These are phyloP conservation scores for Amanita inopinata DNA, from an alignment of 768 basidiomycete genomes.

Conservation along the genomic window DNA sequence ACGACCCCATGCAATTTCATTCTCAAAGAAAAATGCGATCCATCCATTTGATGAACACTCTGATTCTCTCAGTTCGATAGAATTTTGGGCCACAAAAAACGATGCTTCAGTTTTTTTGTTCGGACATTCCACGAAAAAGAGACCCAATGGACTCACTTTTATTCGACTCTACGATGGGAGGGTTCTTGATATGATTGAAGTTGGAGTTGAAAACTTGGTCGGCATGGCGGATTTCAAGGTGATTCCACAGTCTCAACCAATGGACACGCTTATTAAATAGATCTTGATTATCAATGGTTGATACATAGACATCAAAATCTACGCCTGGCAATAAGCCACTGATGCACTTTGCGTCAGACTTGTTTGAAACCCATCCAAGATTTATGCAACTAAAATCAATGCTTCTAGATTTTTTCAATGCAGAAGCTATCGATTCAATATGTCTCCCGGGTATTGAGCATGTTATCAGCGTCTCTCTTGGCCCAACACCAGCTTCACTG, in stretches of 20 bases:
- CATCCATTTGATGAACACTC: conserved; percentile 82
- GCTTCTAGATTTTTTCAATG: conserved; percentile 86
- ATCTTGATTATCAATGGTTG: background rate
- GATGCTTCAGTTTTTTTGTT: conserved; percentile 88
- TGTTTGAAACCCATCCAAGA: conserved; percentile 92
- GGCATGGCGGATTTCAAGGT: conserved; percentile 84
- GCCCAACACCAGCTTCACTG: conserved; percentile 49
- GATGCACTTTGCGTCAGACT: conserved; percentile 91
- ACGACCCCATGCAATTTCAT: conserved; percentile 82
- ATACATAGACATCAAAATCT: conserved; percentile 68
- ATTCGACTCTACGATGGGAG: conserved; percentile 79
- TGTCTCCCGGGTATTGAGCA: conserved; percentile 79
- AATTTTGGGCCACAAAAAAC: conserved; percentile 92
- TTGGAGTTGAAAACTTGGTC: conserved; percentile 76
- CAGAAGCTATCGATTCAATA: conserved; percentile 74
- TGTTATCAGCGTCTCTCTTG: conserved; percentile 75
- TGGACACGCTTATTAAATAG: background rate
- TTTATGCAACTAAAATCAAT: conserved; percentile 88
- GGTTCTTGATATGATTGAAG: conserved; percentile 91
- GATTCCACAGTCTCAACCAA: too few species aligned
- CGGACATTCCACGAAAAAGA: conserved; percentile 90
- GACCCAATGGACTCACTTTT: conserved; percentile 80
- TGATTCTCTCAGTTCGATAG: conserved; percentile 48
- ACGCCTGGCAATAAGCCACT: conserved; percentile 85
- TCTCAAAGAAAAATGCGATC: conserved; percentile 87